These are phyloP conservation scores for Fomitopsis serialis DNA, from an alignment of 768 basidiomycete genomes.

Conservation along the genomic window DNA sequence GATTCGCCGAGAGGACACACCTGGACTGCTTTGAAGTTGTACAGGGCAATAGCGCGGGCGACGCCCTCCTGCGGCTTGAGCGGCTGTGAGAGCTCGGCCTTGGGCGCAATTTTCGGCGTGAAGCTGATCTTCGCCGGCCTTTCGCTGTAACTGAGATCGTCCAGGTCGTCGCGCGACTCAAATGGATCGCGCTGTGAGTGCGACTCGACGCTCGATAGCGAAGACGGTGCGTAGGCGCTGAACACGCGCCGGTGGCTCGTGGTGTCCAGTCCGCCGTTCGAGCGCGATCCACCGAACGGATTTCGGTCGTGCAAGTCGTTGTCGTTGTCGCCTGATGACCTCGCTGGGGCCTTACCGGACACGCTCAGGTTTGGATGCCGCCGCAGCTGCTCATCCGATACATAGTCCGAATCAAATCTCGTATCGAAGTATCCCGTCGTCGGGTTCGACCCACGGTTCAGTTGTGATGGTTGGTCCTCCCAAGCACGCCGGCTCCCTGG, in stretches of 20 bases:
- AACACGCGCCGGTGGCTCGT: conserved; percentile 29
- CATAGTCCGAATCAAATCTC: conserved; percentile 40
- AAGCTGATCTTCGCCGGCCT: conserved; percentile 3
- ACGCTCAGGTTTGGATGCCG: conserved; percentile 14
- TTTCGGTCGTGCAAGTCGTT: conserved; percentile 5
- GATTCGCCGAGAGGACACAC: conserved; percentile 27
- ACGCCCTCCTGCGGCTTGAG: conserved; percentile 54
- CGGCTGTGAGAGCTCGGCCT: conserved; percentile 44
- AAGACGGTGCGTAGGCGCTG: conserved; percentile 23
- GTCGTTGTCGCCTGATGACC: not conserved
- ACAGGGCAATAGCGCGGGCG: conserved; percentile 69
- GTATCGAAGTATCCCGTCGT: conserved; percentile 32
- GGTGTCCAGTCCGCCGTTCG: conserved; percentile 23
- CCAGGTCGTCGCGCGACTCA: conserved; percentile 8
- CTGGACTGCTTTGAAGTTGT: conserved; percentile 69
- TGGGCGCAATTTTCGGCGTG: conserved; percentile 36
- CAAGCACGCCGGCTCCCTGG: conserved; percentile 1
- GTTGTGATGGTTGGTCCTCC: conserved; percentile 14
- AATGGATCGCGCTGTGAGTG: conserved; percentile 16
- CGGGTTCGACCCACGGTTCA: conserved; percentile 14
- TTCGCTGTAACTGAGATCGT: conserved; percentile 9
- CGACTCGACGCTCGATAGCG: conserved; percentile 7
- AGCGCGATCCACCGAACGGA: conserved; percentile 26
- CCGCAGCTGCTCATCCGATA: conserved; percentile 24
- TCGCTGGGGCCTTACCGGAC: not conserved